Percentiles rank a stretch among this genome's conserved stretches.
Conservation (phyloP, 2,329 filamentous ascomycete genomes). For the Aspergillus luchuensis region DNA sequence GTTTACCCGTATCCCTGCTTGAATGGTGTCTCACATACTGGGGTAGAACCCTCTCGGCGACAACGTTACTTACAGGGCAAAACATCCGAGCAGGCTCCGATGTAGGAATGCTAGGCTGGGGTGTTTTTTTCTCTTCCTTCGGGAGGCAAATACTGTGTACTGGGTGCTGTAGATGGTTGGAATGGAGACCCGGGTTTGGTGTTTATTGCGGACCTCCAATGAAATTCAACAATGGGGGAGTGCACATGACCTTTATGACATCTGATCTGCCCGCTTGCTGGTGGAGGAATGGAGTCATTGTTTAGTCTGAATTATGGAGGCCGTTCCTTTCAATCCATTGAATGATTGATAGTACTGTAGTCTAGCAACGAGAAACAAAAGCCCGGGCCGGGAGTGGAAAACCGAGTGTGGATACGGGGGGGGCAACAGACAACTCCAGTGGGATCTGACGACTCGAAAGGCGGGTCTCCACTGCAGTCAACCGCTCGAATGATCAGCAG, state of each 20-base stretch:
- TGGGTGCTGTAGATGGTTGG: background rate
- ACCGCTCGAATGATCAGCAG: slow-evolving; percentile 22
- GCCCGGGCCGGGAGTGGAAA: slow-evolving; percentile 5
- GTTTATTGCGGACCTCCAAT: background rate
- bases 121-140: background rate
- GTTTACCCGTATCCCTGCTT: slow-evolving; percentile 11
- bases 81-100: slow-evolving; percentile 7
- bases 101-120: slow-evolving; percentile 5
- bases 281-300: background rate
- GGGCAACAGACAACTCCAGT: background rate
- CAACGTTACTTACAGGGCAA: slow-evolving; percentile 2
- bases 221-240: background rate
- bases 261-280: slow-evolving; percentile 5
- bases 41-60: slow-evolving; percentile 8
- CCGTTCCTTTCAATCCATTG: background rate
- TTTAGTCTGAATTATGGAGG: background rate
- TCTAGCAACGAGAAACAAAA: slow-evolving; percentile 1
- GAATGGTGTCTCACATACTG: slow-evolving; percentile 12
- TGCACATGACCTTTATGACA: slow-evolving; percentile 15
- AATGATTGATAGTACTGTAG: background rate
- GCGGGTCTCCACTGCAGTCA: slow-evolving; percentile 18
- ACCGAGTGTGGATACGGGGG: slow-evolving; percentile 13
- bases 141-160: background rate
- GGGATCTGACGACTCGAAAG: slow-evolving; percentile 18
- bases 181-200: background rate